Evolutionary conservation across 192 early-diverging fungal species (phyloP), one percentile per base, ranked within the genome.

Genomic region (Coemansia aciculifera): DNA sequence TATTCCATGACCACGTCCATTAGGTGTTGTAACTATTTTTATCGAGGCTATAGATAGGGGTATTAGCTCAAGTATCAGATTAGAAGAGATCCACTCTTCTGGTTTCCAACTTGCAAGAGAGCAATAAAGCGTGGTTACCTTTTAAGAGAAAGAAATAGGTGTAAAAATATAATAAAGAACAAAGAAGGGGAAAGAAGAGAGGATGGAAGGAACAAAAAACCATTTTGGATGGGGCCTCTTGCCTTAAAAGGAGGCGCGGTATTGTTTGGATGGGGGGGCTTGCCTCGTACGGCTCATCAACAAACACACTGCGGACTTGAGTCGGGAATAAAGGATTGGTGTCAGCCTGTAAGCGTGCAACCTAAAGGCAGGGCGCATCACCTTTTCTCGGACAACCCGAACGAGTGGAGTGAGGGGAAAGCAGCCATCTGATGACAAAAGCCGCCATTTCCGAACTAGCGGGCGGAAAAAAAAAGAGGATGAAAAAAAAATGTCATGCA

Each of bases 1-100:
- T 77, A 72, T 8, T 87, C 81, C 64, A 93, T 82, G 37, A 89
- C 77, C 46, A 85, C 69, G 66, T 93, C 91, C 91, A 93, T 92
- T 23, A 34, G 21, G 43, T 34, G 46, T n/a, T 40, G 10, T 3
- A 15, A 15, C 8, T 37, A 4, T 46, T 63, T 44, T 32, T 27
- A 27, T 27, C 59, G 31, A 37, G 59, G 19, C 34, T 48, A 39
- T 29, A 21, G 17, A 40, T 15, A 40, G 7, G 6, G 5, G 37
- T 1, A 37, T 61, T 38, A 9, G 21, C 40, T 8, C 38, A 11
- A 19, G 34, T 60, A 27, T 42, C 56, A 7, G 49, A 32, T n/a
- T 15, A 43, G 29, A 64, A 48, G 10, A 46, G 29, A 62, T 46
- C 39, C 39, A 56, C 21, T 19, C 56, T 9, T 15, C 39, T 40